Base-by-base conservation (phyloP, 352 stramenopile genomes). In the Phytophthora idaei region DNA sequence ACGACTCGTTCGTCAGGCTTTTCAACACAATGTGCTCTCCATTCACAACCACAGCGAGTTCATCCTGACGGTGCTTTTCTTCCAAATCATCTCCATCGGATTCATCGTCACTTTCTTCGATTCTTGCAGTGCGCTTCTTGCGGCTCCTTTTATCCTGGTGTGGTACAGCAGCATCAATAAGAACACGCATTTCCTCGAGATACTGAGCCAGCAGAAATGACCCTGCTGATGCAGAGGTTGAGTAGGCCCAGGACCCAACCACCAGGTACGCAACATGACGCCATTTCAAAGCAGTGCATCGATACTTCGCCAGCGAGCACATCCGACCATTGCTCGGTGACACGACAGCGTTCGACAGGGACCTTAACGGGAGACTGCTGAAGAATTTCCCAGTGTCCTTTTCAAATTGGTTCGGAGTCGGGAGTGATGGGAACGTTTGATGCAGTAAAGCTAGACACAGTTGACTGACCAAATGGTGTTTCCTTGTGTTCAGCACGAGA, bases 11-110 rank as follows among this genome's bases (percentile, higher is more conserved):
- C 8, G 80, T 90, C 54, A 93, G 53, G 32, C 68, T 90, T 61
- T 88, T 88, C 5, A 93, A 59, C 25, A 89, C 70, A 11, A 81
- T 64, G 50, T 93, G 85, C 36, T 91, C 77, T 27, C 85, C 85
- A 48, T 84, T 66, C 12, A 83, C 74, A 11, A 77, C 64, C 37
- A 76, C 52, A 31, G 52, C 48, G 6, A 69, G 53, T 4, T 73
- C 67, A 42, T 67, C 55, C 53, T 74, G 44, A 53, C 59, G 37
- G 17, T 49, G 61, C 5, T 71, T 63, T 74, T 68, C 60, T 32
- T 81, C 73, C 12, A 67, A 49, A 25, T 81, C 68, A 57, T 70
- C 69, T 21, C 68, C 50, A 15, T 76, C 64, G 5, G 64, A 68
- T 28, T 83, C 72, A n/a, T 60, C 60, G n/a, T 60, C 42, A n/a